Conservation (phyloP, 352 stramenopile genomes). For the Globisporangium uncinulatum region DNA sequence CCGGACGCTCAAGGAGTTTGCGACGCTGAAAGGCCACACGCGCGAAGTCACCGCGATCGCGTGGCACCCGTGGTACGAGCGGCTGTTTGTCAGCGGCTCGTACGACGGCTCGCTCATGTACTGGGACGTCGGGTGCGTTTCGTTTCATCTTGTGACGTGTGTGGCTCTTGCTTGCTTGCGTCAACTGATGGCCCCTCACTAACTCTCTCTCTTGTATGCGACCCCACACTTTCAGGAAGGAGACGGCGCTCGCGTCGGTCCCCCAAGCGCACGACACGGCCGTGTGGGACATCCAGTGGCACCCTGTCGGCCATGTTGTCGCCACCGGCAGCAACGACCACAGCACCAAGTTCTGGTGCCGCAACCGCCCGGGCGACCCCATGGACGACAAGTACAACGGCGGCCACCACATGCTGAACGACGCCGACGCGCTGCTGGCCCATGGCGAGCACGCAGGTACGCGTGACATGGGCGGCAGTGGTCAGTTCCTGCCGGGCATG, state of each 20-base stretch:
- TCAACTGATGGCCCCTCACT: not conserved
- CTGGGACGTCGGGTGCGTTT: constrained; percentile 92
- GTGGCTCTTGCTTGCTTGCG: constrained; percentile 8
- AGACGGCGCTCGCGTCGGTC: constrained; percentile 79
- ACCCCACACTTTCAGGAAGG: constrained; percentile 38
- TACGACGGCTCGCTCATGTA: constrained; percentile 97
- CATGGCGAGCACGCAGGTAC: constrained; percentile 12
- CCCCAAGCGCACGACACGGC: constrained; percentile 94
- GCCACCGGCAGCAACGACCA: constrained; percentile 96
- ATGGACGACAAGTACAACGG: constrained; percentile 90
- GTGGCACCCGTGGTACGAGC: constrained; percentile 97
- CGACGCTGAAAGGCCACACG: constrained; percentile 93
- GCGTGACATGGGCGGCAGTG: constrained; percentile 15
- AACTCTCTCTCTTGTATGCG: not conserved
- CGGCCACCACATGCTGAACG: constrained; percentile 60
- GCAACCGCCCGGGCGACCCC: constrained; percentile 90
- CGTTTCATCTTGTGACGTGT: constrained; percentile 18
- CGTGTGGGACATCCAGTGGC: constrained; percentile 98
- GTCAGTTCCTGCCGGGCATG: constrained; percentile 65
- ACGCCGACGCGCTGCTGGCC: constrained; percentile 44
- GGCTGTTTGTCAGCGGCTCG: constrained; percentile 94
- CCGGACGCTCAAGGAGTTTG: constrained; percentile 93
- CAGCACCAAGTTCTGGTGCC: constrained; percentile 97
- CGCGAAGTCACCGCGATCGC: constrained; percentile 95
- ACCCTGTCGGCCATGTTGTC: constrained; percentile 94